Evolutionary conservation across 179 eudicot species (phyloP), one percentile per base, ranked within the genome.

Genomic region (Dionaea muscipula): DNA sequence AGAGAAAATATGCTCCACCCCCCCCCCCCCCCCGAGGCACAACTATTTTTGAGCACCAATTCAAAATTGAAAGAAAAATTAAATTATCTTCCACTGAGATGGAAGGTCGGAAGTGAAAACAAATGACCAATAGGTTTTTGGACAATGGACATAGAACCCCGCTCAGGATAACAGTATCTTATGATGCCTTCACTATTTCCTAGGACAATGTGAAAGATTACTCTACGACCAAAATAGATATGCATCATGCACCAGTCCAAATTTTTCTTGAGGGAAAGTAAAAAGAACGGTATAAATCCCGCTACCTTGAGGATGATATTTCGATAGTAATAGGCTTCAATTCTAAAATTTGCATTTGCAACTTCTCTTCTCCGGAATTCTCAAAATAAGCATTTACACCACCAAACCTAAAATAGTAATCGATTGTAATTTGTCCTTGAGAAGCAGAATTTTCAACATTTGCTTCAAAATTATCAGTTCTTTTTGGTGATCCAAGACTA

Each of bases 381-480:
- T 66, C 78, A 55, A 81, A 62, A 75, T 69, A 76, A 48, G 73
- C 93, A 24, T 69, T 75, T 60, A 88, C 53, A 60, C 99, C 99
- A 70, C 70, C 60, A 46, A 79, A 11, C 54, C 58, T 73, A 15
- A 88, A 22, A 51, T 69, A 65, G 48, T 47, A 70, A 38, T 60
- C 61, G 17, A 76, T 78, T 43, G 61, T 65, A 61, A 79, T 61
- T 40, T 55, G 62, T 55, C 79, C 72, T 62, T 67, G 76, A 40
- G 80, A 75, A 53, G 60, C 65, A 64, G 73, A 73, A 45, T 15
- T 70, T 48, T 25, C 70, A 47, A 60, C 68, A 58, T 62, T 73
- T 56, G 72, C 61, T 58, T 63, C 65, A 45, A 62, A 37, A 55
- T 43, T 39, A 46, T 55, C 68, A 51, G 57, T 44, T 11, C 59